Conservation (phyloP, 1,284 basidiomycete species). For the Chiua sp. region DNA sequence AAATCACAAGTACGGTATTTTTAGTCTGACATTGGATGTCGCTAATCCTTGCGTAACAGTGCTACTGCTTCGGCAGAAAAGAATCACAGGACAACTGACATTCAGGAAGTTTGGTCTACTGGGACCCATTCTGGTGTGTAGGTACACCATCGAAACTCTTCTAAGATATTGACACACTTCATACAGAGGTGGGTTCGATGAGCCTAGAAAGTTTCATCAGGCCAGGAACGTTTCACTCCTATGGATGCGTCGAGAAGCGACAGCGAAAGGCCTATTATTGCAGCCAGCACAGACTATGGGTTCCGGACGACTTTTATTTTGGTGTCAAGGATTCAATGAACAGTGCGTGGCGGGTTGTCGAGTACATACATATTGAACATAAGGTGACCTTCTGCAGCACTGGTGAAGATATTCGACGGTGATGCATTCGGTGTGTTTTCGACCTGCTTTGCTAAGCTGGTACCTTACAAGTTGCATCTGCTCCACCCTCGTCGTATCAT, state of each 20-base stretch:
- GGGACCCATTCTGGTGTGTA: conserved; percentile 37
- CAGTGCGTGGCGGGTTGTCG: too few relatives aligned
- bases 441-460: conserved; percentile 15
- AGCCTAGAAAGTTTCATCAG: conserved; percentile 17
- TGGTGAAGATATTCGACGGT: too few relatives aligned
- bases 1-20: too few relatives aligned
- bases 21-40: too few relatives aligned
- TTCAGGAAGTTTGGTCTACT: conserved; percentile 35
- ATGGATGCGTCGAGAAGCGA: conserved; percentile 29
- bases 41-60: too few relatives aligned
- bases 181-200: conserved; percentile 26
- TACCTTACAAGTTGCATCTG: conserved; percentile 7
- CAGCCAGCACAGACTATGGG: conserved; percentile 18
- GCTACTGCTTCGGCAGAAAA: too few relatives aligned
- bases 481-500: conserved; percentile 18
- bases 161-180: not conserved
- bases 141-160: conserved; percentile 6
- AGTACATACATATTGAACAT: too few relatives aligned
- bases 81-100: conserved; percentile 12
- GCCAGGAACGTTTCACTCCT: conserved; percentile 22
- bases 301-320: conserved; percentile 23
- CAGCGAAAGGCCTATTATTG: conserved; percentile 9
- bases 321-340: too few relatives aligned
- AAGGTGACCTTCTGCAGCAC: too few relatives aligned
- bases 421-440: too few relatives aligned